Conservation (phyloP, 441 rosid genomes). For the Syzygium syzygioides region DNA sequence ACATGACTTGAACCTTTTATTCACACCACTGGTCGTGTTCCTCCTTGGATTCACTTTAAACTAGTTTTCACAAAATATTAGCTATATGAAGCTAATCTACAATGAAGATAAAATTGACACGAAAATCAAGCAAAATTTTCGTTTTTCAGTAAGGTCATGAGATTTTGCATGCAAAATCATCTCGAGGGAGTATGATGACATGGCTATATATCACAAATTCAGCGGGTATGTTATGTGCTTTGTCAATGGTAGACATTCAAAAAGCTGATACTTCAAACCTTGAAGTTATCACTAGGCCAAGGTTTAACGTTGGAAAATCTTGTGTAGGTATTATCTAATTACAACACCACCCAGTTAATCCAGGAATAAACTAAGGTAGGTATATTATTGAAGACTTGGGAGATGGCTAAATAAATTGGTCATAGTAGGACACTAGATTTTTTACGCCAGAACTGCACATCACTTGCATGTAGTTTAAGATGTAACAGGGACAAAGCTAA, state of each 20-base stretch:
- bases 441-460: neutral
- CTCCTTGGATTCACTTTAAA: neutral
- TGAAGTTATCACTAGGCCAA: neutral
- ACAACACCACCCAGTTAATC: neutral
- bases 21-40: neutral
- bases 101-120: neutral
- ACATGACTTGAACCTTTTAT: neutral
- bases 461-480: neutral
- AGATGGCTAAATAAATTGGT: neutral
- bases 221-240: neutral
- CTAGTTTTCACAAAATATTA: neutral
- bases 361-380: neutral
- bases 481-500: neutral
- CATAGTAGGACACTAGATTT: neutral
- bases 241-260: neutral
- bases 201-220: neutral
- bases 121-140: neutral
- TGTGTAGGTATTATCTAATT: neutral
- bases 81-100: neutral
- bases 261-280: neutral
- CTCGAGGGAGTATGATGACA: neutral
- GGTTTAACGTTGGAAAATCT: neutral
- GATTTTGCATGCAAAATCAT: neutral
- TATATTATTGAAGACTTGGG: neutral
- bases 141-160: neutral